Conservation (phyloP, 371 early-diverging fungal species). For the Nematocida parisii region DNA sequence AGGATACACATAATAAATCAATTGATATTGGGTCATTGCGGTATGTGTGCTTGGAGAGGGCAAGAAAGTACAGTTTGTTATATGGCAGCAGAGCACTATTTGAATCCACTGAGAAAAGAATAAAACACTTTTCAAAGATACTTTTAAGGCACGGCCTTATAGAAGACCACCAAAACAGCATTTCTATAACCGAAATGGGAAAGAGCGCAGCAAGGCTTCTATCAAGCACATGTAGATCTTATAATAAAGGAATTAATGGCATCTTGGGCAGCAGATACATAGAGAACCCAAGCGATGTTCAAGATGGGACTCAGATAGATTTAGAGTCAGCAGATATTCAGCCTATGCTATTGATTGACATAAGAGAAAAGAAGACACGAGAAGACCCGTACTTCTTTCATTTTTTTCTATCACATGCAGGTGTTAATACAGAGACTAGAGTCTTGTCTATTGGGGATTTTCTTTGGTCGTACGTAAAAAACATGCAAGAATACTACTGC, state of each 20-base stretch:
- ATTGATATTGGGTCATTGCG: neutral
- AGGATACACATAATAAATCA: neutral
- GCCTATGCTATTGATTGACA: slow-evolving; percentile 63
- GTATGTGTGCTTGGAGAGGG: slow-evolving; percentile 23
- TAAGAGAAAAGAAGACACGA: slow-evolving; percentile 64
- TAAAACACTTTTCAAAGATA: slow-evolving; percentile 12
- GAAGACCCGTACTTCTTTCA: slow-evolving; percentile 58
- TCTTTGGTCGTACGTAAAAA: slow-evolving; percentile 62
- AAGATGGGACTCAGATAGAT: neutral
- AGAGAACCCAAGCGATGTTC: neutral
- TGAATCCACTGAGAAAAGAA: slow-evolving; percentile 30
- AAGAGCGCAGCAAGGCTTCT: neutral
- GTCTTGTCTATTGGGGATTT: slow-evolving; percentile 68
- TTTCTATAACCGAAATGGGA: neutral
- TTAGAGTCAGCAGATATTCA: neutral
- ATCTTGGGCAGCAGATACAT: neutral
- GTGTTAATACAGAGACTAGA: slow-evolving; percentile 57
- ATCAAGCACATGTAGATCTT: neutral
- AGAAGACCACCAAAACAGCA: neutral
- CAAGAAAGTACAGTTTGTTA: neutral
- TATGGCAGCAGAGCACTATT: slow-evolving; percentile 21
- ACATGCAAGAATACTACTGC: slow-evolving; percentile 73
- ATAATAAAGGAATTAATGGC: neutral
- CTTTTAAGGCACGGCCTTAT: slow-evolving; percentile 19
- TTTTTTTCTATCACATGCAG: slow-evolving; percentile 31